Conservation (phyloP, 2,329 filamentous ascomycete species). For the Pezicula radicicola region DNA sequence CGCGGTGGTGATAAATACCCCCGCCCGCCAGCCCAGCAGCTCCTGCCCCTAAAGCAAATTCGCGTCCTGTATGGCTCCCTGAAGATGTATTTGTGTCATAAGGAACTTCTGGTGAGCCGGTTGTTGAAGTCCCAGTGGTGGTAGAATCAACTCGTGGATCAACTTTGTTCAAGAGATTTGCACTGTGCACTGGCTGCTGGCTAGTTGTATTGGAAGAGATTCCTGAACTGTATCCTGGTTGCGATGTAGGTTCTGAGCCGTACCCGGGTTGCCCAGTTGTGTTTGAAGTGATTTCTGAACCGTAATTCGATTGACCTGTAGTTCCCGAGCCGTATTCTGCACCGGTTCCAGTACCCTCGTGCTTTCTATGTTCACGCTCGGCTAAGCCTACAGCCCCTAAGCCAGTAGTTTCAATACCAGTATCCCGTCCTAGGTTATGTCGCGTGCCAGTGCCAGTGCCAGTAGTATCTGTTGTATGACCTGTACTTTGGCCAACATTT, state of each 20-base stretch:
- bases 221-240: background rate
- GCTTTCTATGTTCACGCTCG: no score
- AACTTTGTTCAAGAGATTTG: conserved; percentile 36
- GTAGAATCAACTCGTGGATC: conserved; percentile 51
- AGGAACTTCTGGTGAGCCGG: background rate
- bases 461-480: conserved; percentile 14
- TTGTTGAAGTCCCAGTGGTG: conserved; percentile 31
- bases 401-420: no score
- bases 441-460: background rate
- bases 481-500: conserved; percentile 1
- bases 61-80: conserved; percentile 9
- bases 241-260: conserved; percentile 1
- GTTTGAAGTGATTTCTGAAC: background rate
- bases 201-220: conserved; percentile 15
- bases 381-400: no score
- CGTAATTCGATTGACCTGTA: background rate
- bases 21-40: conserved; percentile 3
- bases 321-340: no score
- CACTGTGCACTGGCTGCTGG: conserved; percentile 26
- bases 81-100: conserved; percentile 1
- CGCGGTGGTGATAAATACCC: conserved; percentile 7
- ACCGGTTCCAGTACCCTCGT: no score
- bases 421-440: no score
- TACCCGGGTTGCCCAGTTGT: conserved; percentile 1
- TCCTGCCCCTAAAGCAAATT: conserved; percentile 7